Percentiles rank a stretch among this genome's conserved stretches.
Conservation (phyloP, 768 basidiomycete genomes). For the Tylopilus felleus region DNA sequence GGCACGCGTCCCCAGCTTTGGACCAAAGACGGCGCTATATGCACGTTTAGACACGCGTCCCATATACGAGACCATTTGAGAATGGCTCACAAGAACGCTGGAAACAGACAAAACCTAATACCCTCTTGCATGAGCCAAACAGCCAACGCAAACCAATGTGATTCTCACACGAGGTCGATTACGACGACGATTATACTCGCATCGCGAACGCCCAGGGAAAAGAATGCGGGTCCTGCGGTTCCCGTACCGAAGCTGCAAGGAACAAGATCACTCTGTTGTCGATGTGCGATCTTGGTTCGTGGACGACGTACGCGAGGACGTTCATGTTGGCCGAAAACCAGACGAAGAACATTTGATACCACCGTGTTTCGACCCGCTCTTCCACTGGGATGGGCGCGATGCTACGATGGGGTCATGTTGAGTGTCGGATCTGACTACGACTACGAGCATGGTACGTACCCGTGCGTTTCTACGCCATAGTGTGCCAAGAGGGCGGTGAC, state of each 20-base stretch:
- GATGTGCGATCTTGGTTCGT: no score
- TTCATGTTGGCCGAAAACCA: slow-evolving; percentile 49
- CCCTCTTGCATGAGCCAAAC: not conserved
- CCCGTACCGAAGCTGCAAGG: slow-evolving; percentile 45
- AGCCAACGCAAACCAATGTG: not conserved
- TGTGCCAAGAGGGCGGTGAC: slow-evolving; percentile 29
- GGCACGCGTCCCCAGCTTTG: slow-evolving; percentile 52
- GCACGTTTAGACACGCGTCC: not conserved
- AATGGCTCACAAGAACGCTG: slow-evolving; percentile 37
- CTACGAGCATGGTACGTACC: slow-evolving; percentile 23
- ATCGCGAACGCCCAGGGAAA: slow-evolving; percentile 43
- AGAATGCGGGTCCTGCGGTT: slow-evolving; percentile 48
- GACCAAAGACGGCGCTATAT: slow-evolving; percentile 48
- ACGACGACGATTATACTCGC: slow-evolving; percentile 40
- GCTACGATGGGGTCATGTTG: slow-evolving; percentile 17
- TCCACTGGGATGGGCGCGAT: slow-evolving; percentile 38
- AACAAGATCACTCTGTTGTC: not conserved
- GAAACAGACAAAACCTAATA: slow-evolving; percentile 32
- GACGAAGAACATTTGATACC: slow-evolving; percentile 50
- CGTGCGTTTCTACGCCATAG: slow-evolving; percentile 42
- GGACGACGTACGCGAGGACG: slow-evolving; percentile 36
- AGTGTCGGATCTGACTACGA: not conserved
- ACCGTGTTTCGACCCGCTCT: slow-evolving; percentile 37
- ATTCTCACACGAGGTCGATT: slow-evolving; percentile 42
- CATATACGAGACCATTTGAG: not conserved